Conservation (phyloP, 306 rosid genomes). For the barrel medic (Medicago truncatula) region MtrunA17r5.0-ANR NC_053043.1:45830501-45831000, state of each 20-base stretch:
- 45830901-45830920: not conserved
- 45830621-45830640: conserved; percentile 55
- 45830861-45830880: conserved; percentile 29
- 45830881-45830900: conserved; percentile 29
- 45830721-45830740: conserved; percentile 24
- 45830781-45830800: conserved; percentile 31
- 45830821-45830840: conserved; percentile 18
- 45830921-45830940: conserved; percentile 15
- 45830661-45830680: conserved; percentile 95
- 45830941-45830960: not conserved
- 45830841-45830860: conserved; percentile 24
- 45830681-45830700: conserved; percentile 73
- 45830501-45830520: not conserved
- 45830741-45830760: conserved; percentile 14
- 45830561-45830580: conserved; percentile 10
- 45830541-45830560: not conserved
- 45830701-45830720: conserved; percentile 38
- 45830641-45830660: conserved; percentile 96
- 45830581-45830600: conserved; percentile 26
- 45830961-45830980: conserved; percentile 13
- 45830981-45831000: not conserved
- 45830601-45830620: conserved; percentile 34
- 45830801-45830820: conserved; percentile 19
- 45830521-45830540: conserved; percentile 5
- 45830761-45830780: conserved; percentile 26